A percentile compares a stretch with the other conserved stretches of the same genome.
phyloP scores from a whole-genome alignment of 345 rosid species.

The Salix udensis region DNA sequence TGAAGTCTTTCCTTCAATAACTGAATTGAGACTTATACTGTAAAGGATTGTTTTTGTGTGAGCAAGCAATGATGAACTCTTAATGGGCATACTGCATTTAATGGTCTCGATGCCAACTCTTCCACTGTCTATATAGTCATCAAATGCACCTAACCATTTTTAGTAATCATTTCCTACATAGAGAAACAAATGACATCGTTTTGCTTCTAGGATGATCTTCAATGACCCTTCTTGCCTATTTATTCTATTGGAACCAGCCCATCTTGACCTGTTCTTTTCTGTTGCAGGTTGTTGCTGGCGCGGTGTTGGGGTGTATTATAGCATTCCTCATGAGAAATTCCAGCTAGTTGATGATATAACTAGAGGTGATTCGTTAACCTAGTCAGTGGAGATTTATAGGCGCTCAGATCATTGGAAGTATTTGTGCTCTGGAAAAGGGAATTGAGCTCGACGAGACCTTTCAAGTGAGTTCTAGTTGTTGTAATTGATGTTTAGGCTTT shows the following conservation, averaged over 20 bases:
- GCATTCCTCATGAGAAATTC: slow-evolving; percentile 45
- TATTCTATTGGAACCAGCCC: background rate
- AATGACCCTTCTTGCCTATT: background rate
- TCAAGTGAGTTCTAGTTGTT: too few relatives aligned
- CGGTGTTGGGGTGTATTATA: slow-evolving; percentile 42
- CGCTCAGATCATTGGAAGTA: background rate
- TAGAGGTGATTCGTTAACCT: background rate
- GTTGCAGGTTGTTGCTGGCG: slow-evolving; percentile 56
- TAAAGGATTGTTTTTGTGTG: background rate
- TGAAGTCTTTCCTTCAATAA: background rate
- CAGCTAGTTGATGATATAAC: slow-evolving; percentile 7
- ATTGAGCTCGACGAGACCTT: background rate
- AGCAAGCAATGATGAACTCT: background rate
- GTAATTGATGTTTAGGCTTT: too few relatives aligned
- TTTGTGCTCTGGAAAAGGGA: background rate
- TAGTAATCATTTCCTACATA: too few relatives aligned
- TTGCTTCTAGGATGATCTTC: background rate
- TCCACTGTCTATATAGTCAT: background rate
- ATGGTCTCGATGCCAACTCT: background rate
- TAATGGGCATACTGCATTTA: background rate
- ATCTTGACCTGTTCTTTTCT: background rate
- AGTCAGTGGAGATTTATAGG: background rate
- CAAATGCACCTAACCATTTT: background rate
- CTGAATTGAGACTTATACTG: background rate
- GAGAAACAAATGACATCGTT: too few relatives aligned